Evolutionary conservation across 78 protist species (phyloP).

Genomic region (Dictyostelium citrinum): DNA sequence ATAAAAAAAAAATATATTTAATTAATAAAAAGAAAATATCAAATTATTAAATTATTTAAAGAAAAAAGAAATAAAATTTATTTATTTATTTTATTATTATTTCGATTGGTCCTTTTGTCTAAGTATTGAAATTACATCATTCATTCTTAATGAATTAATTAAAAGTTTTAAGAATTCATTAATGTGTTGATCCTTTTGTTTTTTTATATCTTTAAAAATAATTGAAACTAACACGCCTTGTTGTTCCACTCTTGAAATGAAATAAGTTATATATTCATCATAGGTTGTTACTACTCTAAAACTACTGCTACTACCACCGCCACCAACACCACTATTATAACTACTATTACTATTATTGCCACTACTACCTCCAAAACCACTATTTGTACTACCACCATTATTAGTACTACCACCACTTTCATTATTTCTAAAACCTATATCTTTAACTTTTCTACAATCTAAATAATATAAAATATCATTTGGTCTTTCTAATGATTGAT

Average conservation of each 20-base stretch:
- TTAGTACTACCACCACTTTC: background rate
- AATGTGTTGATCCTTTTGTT: constrained; percentile 46
- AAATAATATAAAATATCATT: constrained; percentile 29
- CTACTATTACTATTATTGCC: background rate
- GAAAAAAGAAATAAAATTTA: background rate
- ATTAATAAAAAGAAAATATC: background rate
- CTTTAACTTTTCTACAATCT: constrained; percentile 11
- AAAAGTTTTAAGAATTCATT: constrained; percentile 34
- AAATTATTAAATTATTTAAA: too few relatives aligned
- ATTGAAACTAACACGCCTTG: constrained; percentile 15
- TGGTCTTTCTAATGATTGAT: constrained; percentile 23
- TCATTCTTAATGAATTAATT: constrained; percentile 10
- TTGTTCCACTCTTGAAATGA: constrained; percentile 20
- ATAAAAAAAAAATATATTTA: background rate
- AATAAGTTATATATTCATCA: constrained; percentile 38
- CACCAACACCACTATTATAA: background rate
- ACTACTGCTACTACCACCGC: background rate
- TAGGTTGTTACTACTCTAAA: background rate
- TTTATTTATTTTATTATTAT: too few relatives aligned
- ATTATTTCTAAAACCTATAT: background rate
- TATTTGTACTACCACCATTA: background rate
- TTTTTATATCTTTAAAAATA: constrained; percentile 36
- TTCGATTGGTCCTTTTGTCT: constrained; percentile 5
- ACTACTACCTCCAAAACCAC: background rate
- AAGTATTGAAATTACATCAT: background rate